Percentiles rank a stretch among this genome's conserved stretches.
Evolutionary conservation across 768 basidiomycete species (phyloP).

Genomic region (Mycena vitilis): DNA sequence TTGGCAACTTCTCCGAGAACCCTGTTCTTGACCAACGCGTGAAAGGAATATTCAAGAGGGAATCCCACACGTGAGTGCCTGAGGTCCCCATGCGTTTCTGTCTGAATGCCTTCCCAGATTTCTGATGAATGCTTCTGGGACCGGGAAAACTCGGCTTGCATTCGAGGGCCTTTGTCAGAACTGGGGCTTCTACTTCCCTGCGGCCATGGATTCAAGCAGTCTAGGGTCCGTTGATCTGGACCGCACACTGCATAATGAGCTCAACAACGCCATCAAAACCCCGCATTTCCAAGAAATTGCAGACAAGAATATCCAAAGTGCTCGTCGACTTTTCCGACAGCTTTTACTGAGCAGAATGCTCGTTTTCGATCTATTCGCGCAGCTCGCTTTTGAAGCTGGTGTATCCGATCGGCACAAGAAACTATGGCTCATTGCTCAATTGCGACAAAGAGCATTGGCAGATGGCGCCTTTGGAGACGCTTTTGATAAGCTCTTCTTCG

Average conservation of each 20-base stretch:
- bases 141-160: slow-evolving; percentile 2
- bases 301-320: neutral
- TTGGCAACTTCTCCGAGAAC: too few relatives aligned
- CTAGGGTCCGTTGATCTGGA: too few relatives aligned
- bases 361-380: slow-evolving; percentile 3
- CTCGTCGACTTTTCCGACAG: neutral
- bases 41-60: too few relatives aligned
- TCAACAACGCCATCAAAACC: too few relatives aligned
- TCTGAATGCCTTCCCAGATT: neutral
- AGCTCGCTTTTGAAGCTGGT: neutral
- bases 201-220: neutral
- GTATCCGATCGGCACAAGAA: neutral
- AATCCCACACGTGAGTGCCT: neutral
- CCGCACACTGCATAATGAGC: too few relatives aligned
- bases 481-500: neutral
- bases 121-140: neutral
- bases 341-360: neutral
- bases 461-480: neutral
- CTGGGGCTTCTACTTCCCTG: slow-evolving; percentile 16
- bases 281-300: too few relatives aligned
- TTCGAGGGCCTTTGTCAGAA: slow-evolving; percentile 21
- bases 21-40: too few relatives aligned
- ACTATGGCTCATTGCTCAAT: slow-evolving; percentile 1
- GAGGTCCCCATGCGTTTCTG: neutral
- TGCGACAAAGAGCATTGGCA: neutral